Base-by-base conservation (phyloP, 768 basidiomycete genomes). In the Clavaria fumosa region DNA sequence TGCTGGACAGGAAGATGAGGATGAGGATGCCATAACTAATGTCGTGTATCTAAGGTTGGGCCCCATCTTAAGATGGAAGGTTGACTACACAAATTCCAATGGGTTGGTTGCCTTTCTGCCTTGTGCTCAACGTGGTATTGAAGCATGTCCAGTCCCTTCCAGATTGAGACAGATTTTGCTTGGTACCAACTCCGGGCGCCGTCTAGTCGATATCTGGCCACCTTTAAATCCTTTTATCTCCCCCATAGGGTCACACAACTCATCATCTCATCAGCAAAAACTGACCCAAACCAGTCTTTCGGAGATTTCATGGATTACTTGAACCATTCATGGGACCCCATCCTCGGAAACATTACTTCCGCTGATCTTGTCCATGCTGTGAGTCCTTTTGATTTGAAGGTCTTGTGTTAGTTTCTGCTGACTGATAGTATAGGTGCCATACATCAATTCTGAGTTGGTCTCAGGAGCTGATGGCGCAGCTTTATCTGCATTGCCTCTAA, bases 141-240 rank as follows among this genome's bases (percentile, higher is more conserved):
- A 15, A 28, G 33, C 17, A 40, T 39, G 14, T 41, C 7, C 33
- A 83, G 81, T 12, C 69, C 76, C 1, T 53, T 82, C 7, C 80
- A 63, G 41, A 60, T 86, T 17, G 72, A 81, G 45, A 82, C 81
- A 0, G 44, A 60, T 12, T 66, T 61, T 37, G 75, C 77, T 0
- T 73, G 70, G 63, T 83, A 82, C 50, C 65, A 70, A 23, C 54
- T 84, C 19, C 53, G 57, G 12, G 46, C 37, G 5, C 72, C 80
- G 0, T 61, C 69, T 2, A 46, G 49, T 14, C 45, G 40, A 15
- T 84, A 83, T 39, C 34, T 43, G 14, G 49, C 49, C 2, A 56
- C 51, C 12, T 74, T 66, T 35, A 48, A 53, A 17, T 47, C 64
- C 3, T 82, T 78, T 50, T 69, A 67, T 45, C 53, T 53, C 1